Evolutionary conservation across 2,329 filamentous ascomycete genomes (phyloP), one percentile per base, ranked within the genome.

Genomic region (Fonsecaea erecta): DNA sequence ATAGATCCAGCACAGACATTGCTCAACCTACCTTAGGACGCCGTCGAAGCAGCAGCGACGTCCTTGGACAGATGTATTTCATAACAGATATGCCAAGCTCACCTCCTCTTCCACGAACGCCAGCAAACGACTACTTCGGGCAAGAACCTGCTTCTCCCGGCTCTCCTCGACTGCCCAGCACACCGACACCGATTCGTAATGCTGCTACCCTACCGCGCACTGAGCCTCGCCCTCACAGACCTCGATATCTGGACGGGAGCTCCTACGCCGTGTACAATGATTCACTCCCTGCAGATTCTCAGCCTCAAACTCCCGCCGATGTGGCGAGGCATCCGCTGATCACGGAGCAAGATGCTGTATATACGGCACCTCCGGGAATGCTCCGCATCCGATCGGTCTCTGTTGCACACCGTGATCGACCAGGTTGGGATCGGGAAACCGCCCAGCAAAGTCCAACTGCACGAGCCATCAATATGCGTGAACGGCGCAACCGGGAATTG

Each of bases 301-400:
- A 72, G 35, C 71, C 71, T 18, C 70, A 70, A 46, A 73, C 70
- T n/a, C 71, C 71, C 16, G 69, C 68, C 4, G 70, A 73, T 51
- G 65, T 71, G 16, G 54, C 61, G 16, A 60, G 68, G 54, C 35
- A 61, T 21, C 67, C 32, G 2, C 55, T 64, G 14, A 43, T 71
- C 43, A 69, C 65, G 3, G 68, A 68, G 40, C 58, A 65, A 51
- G 63, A 67, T 24, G 69, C 66, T 14, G 68, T 70, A 6, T 72
- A 73, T 51, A 71, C 71, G 5, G 69, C 69, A 3, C 67, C 70
- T 3, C 70, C 68, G 4, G 70, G 70, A 11, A 67, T 68, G 62
- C n/a, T 67, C 28, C 64, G 43, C 51, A 18, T 32, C 35, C 59
- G 53, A 21, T 34, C 53, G 14, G 26, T 32, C 24, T 61, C 53